Evolutionary conservation across 768 basidiomycete genomes (phyloP), one percentile per base, ranked within the genome.

Genomic region (Gloeopeniophorella convolvens): DNA sequence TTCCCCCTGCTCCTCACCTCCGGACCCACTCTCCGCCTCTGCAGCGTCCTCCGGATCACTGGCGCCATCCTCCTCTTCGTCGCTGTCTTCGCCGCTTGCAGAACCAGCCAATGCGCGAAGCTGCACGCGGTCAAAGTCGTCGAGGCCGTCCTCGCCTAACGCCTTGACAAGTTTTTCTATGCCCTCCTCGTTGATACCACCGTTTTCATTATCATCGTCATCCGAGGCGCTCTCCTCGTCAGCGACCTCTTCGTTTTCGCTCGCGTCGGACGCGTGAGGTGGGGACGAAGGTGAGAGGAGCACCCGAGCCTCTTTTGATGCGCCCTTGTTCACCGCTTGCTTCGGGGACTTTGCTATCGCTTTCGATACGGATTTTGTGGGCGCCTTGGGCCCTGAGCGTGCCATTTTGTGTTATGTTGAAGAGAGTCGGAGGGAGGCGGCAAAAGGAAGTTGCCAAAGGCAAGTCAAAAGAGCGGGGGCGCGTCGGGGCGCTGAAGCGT

Each of bases 51-150:
- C 72, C 15, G 73, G 70, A 12, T 66, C 65, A 27, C 70, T 70
- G 13, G 71, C 68, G 5, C 72, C 65, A 4, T 66, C 64, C 8
- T 49, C 56, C n/a, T 51, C 65, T 12, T 39, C 55, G 16, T 28
- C 58, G 11, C 21, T 42, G 10, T 40, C 45, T 12, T 40, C 60
- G 34, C 48, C 49, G 4, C 6, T 57, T 13, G 53, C 60, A 4
- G 60, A 68, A 18, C 65, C 72, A 5, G 72, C 57, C 21, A 77
- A 62, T 35, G 67, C 62, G 40, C 65, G 68, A 36, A 86, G 66
- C 59, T 83, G 75, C 24, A 74, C 77, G 48, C 72, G 70, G 42
- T 79, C 84, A 60, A 79, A 77, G 20, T 85, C 83, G 59, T 84
- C 77, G 50, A 85, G 62, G 1, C 76, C 80, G 53, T 85, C 79